Evolutionary conservation across 139 green algal genomes (phyloP), one percentile per base, ranked within the genome.

Genomic region (Astrephomene gubernaculifera): DNA sequence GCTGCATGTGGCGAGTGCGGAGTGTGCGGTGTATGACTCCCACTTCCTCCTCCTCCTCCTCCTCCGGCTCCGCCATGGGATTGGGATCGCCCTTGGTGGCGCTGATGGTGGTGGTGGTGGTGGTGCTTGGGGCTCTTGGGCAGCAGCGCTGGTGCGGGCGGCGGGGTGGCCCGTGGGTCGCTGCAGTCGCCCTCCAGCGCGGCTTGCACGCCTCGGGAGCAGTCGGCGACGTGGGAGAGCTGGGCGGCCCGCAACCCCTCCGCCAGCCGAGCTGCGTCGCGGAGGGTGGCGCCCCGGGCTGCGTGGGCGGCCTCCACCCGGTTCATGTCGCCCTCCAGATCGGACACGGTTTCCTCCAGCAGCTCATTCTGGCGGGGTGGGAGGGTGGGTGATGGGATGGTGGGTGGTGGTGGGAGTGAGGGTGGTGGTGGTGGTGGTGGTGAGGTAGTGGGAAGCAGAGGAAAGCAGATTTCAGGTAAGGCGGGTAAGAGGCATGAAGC

Each of bases 311-410:
- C 61, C 60, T 84, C 78, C 61, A 84, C 78, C 4, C 31, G 19
- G 33, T 52, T 43, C 43, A 75, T 1, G 63, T 85, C 45, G 19
- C 79, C 79, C 64, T 85, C 79, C 22, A 75, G 24, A 19, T 85
- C 79, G 2, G 43, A 33, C 17, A 85, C 24, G 6, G 79, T 76
- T 33, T 75, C 79, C 79, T 85, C 63, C 22, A 85, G 63, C 63
- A 85, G 33, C 63, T 67, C 44, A 27, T 39, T 67, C 79, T 85
- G 61, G 27, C 14, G 49, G 10, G 41, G 41, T n/a, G n/a, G n/a
- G n/a, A n/a, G n/a, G n/a, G n/a, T 24, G 10, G 25, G 29, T 41
- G 70, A 6, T 22, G 43, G 25, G 25, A 4, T 29, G 27, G 7
- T 29, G 70, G 1, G 31, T 9, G 7, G 38, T 6, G 24, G 6